A percentile compares a stretch with the other conserved stretches of the same genome.
phyloP scores from a whole-genome alignment of 2,329 filamentous ascomycete species.

The Aureobasidium pullulans region DNA sequence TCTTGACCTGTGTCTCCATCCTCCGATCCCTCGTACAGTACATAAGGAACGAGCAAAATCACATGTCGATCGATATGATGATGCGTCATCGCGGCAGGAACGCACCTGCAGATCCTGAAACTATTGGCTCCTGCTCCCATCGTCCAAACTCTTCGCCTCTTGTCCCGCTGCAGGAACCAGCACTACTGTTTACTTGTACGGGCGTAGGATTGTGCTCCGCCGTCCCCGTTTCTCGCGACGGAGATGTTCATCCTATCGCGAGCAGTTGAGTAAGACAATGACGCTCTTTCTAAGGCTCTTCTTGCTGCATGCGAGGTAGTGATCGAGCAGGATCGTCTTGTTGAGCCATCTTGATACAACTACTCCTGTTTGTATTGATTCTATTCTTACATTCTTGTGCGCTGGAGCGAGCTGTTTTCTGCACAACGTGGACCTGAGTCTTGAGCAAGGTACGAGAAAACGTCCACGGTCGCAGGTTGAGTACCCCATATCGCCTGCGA shows the following conservation, averaged over 20 bases:
- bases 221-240: neutral
- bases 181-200: neutral
- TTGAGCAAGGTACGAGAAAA: neutral
- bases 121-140: conserved; percentile 6
- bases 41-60: conserved; percentile 4
- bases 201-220: neutral
- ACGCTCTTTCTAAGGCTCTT: neutral
- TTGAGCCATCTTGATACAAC: conserved; percentile 10
- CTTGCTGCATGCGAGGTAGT: neutral
- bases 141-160: neutral
- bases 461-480: neutral
- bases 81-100: conserved; percentile 1
- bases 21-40: neutral
- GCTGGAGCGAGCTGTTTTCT: neutral
- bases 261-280: conserved; percentile 10
- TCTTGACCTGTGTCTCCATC: neutral
- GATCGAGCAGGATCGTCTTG: conserved; percentile 8
- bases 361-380: conserved; percentile 8
- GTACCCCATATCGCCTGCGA: neutral
- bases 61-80: neutral
- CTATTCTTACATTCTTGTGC: conserved; percentile 2
- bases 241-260: neutral
- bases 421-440: neutral
- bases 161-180: neutral
- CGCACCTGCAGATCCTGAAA: conserved; percentile 7